Evolutionary conservation across 805 yeast species (phyloP).

Genomic region (Wickerhamiella lipophila): DNA sequence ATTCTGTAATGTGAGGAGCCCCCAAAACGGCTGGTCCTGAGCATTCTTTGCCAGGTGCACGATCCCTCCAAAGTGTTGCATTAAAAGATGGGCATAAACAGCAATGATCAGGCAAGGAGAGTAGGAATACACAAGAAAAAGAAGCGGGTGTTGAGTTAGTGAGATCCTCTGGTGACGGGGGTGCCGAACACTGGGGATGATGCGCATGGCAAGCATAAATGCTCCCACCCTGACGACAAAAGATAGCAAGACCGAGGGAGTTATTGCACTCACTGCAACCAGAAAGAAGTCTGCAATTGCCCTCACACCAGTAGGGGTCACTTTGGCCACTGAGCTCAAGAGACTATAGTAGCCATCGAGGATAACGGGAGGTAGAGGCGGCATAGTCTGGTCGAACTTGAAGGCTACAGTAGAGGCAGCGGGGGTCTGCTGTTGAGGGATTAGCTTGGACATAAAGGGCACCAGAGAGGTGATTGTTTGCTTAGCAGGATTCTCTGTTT

Average conservation of each 20-base stretch:
- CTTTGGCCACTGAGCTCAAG: slow-evolving; percentile 28
- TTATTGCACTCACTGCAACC: slow-evolving; percentile 48
- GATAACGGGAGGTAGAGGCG: slow-evolving; percentile 30
- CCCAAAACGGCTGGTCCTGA: slow-evolving; percentile 13
- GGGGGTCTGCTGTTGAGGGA: background rate
- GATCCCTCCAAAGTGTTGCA: slow-evolving; percentile 45
- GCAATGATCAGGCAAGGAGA: slow-evolving; percentile 92
- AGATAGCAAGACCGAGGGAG: slow-evolving; percentile 70
- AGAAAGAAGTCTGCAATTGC: slow-evolving; percentile 34
- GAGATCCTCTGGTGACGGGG: slow-evolving; percentile 13
- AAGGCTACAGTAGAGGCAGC: background rate
- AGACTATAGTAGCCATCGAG: slow-evolving; percentile 30
- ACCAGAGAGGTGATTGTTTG: slow-evolving; percentile 5
- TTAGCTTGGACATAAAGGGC: slow-evolving; percentile 1
- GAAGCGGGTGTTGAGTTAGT: slow-evolving; percentile 14
- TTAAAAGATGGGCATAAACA: slow-evolving; percentile 84
- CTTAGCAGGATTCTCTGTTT: background rate
- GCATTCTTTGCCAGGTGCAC: slow-evolving; percentile 17
- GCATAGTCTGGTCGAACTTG: slow-evolving; percentile 13
- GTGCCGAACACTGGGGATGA: slow-evolving; percentile 56
- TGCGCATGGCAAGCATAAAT: slow-evolving; percentile 80
- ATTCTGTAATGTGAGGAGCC: slow-evolving; percentile 12
- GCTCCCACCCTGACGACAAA: slow-evolving; percentile 77
- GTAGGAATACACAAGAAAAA: slow-evolving; percentile 57
- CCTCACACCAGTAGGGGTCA: slow-evolving; percentile 31